phyloP scores from a whole-genome alignment of 2,329 filamentous ascomycete genomes.

The Alternaria panax region DNA sequence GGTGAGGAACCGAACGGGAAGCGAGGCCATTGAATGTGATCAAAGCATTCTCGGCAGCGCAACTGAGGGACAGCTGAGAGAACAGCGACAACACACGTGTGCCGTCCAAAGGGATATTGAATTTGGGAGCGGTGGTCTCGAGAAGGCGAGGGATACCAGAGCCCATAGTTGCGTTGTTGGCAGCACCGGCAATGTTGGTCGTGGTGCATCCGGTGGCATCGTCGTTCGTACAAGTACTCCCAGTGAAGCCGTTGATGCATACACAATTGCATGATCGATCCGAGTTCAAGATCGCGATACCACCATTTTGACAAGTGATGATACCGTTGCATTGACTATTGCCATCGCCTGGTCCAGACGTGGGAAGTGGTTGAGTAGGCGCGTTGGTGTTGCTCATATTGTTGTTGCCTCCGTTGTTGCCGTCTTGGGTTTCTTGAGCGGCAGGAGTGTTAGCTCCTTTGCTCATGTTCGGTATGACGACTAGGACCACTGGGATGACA shows the following conservation, averaged over 20 bases:
- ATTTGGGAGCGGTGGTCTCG: conserved; percentile 69
- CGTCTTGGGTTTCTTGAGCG: conserved; percentile 28
- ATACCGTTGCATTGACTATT: conserved; percentile 63
- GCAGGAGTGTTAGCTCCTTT: conserved; percentile 28
- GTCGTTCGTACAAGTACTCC: conserved; percentile 61
- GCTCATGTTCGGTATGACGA: conserved; percentile 63
- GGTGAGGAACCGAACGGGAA: conserved; percentile 33
- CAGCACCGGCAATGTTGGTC: conserved; percentile 52
- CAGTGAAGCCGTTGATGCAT: conserved; percentile 87
- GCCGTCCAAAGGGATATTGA: conserved; percentile 76
- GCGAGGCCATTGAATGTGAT: conserved; percentile 75
- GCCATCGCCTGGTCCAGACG: conserved; percentile 21
- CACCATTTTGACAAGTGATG: conserved; percentile 78
- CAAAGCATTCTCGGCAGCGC: conserved; percentile 83
- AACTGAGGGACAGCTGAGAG: conserved; percentile 77
- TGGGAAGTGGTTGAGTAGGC: conserved; percentile 29
- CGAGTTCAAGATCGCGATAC: conserved; percentile 73
- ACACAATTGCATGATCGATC: conserved; percentile 78
- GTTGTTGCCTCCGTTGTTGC: conserved; percentile 25
- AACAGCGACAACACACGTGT: conserved; percentile 77
- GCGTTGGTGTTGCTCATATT: conserved; percentile 30
- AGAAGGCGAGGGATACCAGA: conserved; percentile 79
- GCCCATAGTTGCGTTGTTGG: conserved; percentile 74
- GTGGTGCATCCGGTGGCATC: conserved; percentile 64
- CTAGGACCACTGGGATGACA: conserved; percentile 75